Conservation (phyloP, 495 filamentous ascomycete species). For the Penicillium salamii region DNA sequence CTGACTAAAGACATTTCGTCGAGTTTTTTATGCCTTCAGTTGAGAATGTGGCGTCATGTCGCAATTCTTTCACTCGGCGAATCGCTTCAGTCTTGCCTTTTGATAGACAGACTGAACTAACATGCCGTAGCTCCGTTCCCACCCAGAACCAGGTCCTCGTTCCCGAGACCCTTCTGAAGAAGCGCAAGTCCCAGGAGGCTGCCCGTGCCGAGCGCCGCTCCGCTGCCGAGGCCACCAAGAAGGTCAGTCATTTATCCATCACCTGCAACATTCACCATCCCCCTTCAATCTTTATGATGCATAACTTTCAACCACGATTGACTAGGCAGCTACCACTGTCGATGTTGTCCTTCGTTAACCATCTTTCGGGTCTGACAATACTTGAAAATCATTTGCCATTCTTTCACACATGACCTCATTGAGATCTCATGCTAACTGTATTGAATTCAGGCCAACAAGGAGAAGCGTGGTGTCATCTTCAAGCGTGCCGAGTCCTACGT, state of each 20-base stretch:
- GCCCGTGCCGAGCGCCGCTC: constrained; percentile 80
- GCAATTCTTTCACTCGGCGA: constrained; percentile 86
- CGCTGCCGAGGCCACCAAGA: constrained; percentile 80
- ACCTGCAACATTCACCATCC: no score
- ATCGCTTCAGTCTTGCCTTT: constrained; percentile 60
- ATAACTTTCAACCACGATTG: constrained; percentile 69
- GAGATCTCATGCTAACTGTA: constrained; percentile 38
- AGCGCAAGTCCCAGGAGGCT: constrained; percentile 99
- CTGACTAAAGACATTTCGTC: constrained; percentile 75
- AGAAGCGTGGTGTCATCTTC: constrained; percentile 97
- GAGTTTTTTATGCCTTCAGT: constrained; percentile 66
- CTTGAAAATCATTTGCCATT: constrained; percentile 20
- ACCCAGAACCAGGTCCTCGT: constrained; percentile 91
- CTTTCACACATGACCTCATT: constrained; percentile 7
- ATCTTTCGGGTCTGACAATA: constrained; percentile 99
- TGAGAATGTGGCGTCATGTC: constrained; percentile 87
- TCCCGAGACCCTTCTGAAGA: constrained; percentile 98
- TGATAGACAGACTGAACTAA: constrained; percentile 69
- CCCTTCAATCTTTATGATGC: constrained; percentile 53
- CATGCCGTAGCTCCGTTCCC: constrained; percentile 72
- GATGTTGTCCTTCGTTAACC: constrained; percentile 97
- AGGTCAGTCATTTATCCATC: constrained; percentile 58
- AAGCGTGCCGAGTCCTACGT: constrained; percentile 99
- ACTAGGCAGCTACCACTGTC: constrained; percentile 78
- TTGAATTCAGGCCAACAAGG: constrained; percentile 76